These are phyloP conservation scores for Fusarium austroafricanum DNA, from an alignment of 2,329 filamentous ascomycete genomes.

Conservation along the genomic window DNA sequence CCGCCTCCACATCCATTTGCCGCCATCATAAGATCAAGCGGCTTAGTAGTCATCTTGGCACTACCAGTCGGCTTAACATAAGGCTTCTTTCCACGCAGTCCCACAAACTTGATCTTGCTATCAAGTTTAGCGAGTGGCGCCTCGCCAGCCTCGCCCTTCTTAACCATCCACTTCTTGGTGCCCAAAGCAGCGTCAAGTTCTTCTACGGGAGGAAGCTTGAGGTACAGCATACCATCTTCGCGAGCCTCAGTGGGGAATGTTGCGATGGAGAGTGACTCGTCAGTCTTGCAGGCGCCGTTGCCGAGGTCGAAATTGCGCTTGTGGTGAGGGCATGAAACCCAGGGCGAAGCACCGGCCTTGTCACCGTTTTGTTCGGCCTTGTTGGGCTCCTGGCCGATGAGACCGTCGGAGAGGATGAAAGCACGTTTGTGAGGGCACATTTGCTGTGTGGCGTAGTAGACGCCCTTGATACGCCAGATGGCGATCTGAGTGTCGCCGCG, in stretches of 20 bases:
- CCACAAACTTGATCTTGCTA: slow-evolving; percentile 58
- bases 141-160: slow-evolving; percentile 70
- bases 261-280: slow-evolving; percentile 80
- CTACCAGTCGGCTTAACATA: slow-evolving; percentile 52
- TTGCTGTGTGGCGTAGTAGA: slow-evolving; percentile 88
- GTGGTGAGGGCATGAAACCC: slow-evolving; percentile 88
- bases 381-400: slow-evolving; percentile 75
- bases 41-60: slow-evolving; percentile 51
- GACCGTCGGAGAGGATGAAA: slow-evolving; percentile 87
- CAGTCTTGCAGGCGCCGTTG: slow-evolving; percentile 79
- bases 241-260: slow-evolving; percentile 83
- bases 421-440: slow-evolving; percentile 95
- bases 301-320: slow-evolving; percentile 88
- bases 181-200: slow-evolving; percentile 84
- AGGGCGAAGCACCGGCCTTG: slow-evolving; percentile 61
- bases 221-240: slow-evolving; percentile 78
- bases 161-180: slow-evolving; percentile 82
- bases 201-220: slow-evolving; percentile 81
- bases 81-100: slow-evolving; percentile 57
- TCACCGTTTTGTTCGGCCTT: slow-evolving; percentile 42
- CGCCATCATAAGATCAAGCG: slow-evolving; percentile 53
- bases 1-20: slow-evolving; percentile 54
- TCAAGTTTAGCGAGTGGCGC: slow-evolving; percentile 60
- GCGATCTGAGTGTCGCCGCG: slow-evolving; percentile 90
- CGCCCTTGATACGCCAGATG: slow-evolving; percentile 83